Base-by-base conservation (phyloP, 2,329 filamentous ascomycete genomes). In the Alternaria triticimaculans region DNA sequence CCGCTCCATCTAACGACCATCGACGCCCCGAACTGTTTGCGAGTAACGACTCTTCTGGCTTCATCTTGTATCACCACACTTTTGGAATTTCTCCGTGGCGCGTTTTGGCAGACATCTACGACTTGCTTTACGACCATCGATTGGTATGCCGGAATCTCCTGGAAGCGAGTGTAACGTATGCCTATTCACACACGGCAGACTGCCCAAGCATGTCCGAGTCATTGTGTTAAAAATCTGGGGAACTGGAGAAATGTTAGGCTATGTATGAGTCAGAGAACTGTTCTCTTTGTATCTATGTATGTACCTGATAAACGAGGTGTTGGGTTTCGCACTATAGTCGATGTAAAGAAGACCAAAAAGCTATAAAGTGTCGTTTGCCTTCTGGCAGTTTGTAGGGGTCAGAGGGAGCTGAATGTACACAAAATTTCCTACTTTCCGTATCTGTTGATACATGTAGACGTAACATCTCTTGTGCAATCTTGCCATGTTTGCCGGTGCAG, bases 361-460 rank as follows among this genome's bases (percentile, higher is more conserved):
- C n/a, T 18, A 9, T 11, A 18, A 18, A 18, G 37, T 9, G 9
- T 41, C 37, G n/a, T 41, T 18, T 18, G 8, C 4, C 3, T n/a
- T 2, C 2, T 41, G 15, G 33, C 1, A 5, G n/a, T 41, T 41
- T 41, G 37, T 41, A n/a, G 15, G 8, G 2, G 15, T 41, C 37
- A 41, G 37, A 41, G 9, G 37, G 8, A 41, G 1, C 37, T 6
- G 0, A 41, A 18, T 41, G 9, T 18, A 41, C n/a, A 18, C 37
- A 41, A 18, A 0, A 5, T 5, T 41, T 0, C 15, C 5, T 11
- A 10, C 4, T 41, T n/a, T n/a, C 10, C 15, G 4, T 15, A 18
- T 41, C 8, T 18, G 4, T 10, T 10, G 15, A 10, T 10, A 6
- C 1, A 15, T 9, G 8, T 18, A 41, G 8, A 41, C 10, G 15